phyloP scores from a whole-genome alignment of 805 yeast species.

The Nakazawaea ishiwadae region DNA sequence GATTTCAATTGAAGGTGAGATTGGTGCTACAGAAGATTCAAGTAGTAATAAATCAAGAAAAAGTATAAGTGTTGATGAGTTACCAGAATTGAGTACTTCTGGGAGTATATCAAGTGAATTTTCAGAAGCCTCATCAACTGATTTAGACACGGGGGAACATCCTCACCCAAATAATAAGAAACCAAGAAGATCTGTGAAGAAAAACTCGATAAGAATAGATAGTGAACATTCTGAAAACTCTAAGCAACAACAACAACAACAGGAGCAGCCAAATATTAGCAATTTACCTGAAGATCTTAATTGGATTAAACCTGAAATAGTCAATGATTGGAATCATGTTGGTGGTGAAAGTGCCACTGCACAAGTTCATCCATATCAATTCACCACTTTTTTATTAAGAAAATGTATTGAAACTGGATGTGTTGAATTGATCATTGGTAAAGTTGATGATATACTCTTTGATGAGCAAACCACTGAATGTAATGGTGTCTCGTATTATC shows the following conservation, averaged over 20 bases:
- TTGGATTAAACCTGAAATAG: conserved; percentile 68
- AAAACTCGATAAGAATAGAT: conserved; percentile 27
- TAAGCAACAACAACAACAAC: too few species aligned
- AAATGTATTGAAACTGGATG: conserved; percentile 80
- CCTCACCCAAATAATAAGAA: conserved; percentile 9
- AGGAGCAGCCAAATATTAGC: conserved; percentile 14
- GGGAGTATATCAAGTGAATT: conserved; percentile 1
- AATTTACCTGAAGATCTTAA: conserved; percentile 58
- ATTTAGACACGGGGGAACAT: not conserved
- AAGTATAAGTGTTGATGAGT: not conserved
- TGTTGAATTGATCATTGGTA: conserved; percentile 82
- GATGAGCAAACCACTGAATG: conserved; percentile 63
- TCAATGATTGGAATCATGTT: conserved; percentile 69
- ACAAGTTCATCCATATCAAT: conserved; percentile 93
- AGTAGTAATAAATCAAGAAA: not conserved
- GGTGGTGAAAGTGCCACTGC: conserved; percentile 91
- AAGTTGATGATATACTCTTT: conserved; percentile 64
- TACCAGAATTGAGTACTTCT: conserved; percentile 8
- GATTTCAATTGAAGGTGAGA: conserved; percentile 81
- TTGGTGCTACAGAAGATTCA: conserved; percentile 23
- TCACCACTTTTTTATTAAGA: conserved; percentile 77
- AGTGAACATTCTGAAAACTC: conserved; percentile 16
- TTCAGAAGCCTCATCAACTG: conserved; percentile 8
- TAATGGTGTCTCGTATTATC: conserved; percentile 62
- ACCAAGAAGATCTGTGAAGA: conserved; percentile 22